Evolutionary conservation across 257 asterid species (phyloP).

Genomic region (Gentiana straminea): DNA sequence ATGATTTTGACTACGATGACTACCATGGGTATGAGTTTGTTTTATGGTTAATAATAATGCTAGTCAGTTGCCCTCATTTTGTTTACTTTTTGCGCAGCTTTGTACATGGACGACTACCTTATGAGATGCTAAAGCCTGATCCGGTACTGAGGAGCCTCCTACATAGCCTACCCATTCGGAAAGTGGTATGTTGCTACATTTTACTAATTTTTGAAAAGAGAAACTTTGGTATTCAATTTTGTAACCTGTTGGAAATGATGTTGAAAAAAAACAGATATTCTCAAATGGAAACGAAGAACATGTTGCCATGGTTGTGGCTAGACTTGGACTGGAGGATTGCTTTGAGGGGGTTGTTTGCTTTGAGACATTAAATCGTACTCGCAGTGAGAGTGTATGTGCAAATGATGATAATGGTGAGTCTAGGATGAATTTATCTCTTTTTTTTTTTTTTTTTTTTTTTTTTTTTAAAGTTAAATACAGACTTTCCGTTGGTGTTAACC

Average conservation of each 20-base stretch:
- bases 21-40: conserved; percentile 47
- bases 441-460: too few species aligned
- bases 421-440: not conserved
- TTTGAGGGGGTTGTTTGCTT: conserved; percentile 64
- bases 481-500: not conserved
- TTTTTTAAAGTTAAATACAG: too few species aligned
- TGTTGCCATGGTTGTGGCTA: conserved; percentile 53
- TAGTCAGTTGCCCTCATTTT: not conserved
- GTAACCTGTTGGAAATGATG: conserved; percentile 4
- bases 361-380: conserved; percentile 67
- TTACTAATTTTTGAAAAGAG: not conserved
- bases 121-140: conserved; percentile 63
- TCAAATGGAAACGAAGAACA: conserved; percentile 93
- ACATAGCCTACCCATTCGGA: conserved; percentile 59
- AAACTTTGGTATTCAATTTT: conserved; percentile 3
- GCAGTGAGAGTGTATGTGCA: conserved; percentile 14
- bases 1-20: conserved; percentile 75
- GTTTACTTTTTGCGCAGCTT: conserved; percentile 26
- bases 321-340: conserved; percentile 84
- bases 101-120: conserved; percentile 86
- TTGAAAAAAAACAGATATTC: conserved; percentile 42
- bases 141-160: conserved; percentile 49
- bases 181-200: conserved; percentile 50
- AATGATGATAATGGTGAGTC: conserved; percentile 34
- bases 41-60: conserved; percentile 1